Base-by-base conservation (phyloP, 2,329 filamentous ascomycete species). In the Dryadomyces quercus-mongolicae region DNA sequence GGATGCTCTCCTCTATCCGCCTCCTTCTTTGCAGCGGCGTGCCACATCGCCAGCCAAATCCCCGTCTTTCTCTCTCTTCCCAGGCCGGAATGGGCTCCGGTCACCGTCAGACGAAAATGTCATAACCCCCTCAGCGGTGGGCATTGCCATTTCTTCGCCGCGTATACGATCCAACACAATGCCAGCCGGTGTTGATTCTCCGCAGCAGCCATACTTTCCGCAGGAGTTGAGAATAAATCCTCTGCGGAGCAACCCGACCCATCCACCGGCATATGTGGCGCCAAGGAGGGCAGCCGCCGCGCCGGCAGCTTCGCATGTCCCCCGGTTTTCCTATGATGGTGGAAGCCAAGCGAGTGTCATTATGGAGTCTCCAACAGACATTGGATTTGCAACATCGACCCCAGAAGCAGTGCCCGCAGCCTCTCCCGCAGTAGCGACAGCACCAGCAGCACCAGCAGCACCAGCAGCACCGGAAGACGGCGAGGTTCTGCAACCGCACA, bases 81-180 rank as follows among this genome's bases (percentile, higher is more conserved):
- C 75, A 2, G 63, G 67, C 74, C 75, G 2, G 63, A 66, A 15
- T 66, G 65, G 22, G 63, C 66, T 50, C 55, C 62, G 54, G 58
- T 48, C 25, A 20, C 45, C 25, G 16, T 20, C 15, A 3, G 9
- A 36, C 22, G 15, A 9, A 16, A 15, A 10, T 18, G 22, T 12
- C 46, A n/a, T 18, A 8, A 16, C 22, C n/a, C 16, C 42, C 3
- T n/a, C 18, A n/a, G 16, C 15, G 12, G 16, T 47, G 63, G 12
- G 64, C 60, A n/a, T 63, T 55, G 46, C 36, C 16, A 38, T 38
- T 3, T 48, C 18, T 12, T 69, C 73, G 9, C 68, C 74, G 2
- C 71, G 69, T 5, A 59, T 67, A 20, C 74, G 80, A 31, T 77
- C 79, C 2, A 77, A 78, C 59, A 82, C 80, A 3, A 77, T 40